Base-by-base conservation (phyloP, 371 early-diverging fungal species). In the Mucor plumbeus region DNA sequence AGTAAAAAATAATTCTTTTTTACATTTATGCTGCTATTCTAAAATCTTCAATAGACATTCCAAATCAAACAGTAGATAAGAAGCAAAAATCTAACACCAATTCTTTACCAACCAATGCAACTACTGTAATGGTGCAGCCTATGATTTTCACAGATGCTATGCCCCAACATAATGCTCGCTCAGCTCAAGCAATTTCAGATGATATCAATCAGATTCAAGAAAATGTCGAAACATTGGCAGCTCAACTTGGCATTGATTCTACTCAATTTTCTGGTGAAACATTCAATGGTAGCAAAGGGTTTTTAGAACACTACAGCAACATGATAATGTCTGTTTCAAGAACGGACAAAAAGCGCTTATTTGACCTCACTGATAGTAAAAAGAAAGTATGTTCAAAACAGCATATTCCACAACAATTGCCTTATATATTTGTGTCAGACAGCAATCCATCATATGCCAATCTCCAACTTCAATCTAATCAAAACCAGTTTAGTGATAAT, bases 201-300 rank as follows among this genome's bases (percentile, higher is more conserved):
- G 75, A 79, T 15, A 77, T 79, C 39, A 65, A 75, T 21, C 47
- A 60, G 11, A 65, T 79, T 17, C 75, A 79, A 62, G 38, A 44
- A 11, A 71, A 71, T 44, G 72, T 79, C 7, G 77, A 79, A 59
- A 50, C 69, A 6, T 43, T 79, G 40, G 80, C 77, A 9, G 50
- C 56, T 50, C 59, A 70, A 31, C 59, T 77, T 26, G 78, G 78
- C n/a, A 65, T 78, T n/a, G 64, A 72, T 17, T 56, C 75, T 4
- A 50, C 53, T 26, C 73, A 70, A 31, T 59, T 53, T 36, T 13
- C 57, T n/a, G 50, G 19, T 21, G 38, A 64, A n/a, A 36, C 55
- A 9, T 47, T 48, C 34, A 53, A 41, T 34, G 60, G 67, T 35
- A 21, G 55, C 33, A 44, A 44, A 11, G 14, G 19, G 1, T 65